Evolutionary conservation across 139 green algal genomes (phyloP).

Genomic region (Desmodesmus armatus): DNA sequence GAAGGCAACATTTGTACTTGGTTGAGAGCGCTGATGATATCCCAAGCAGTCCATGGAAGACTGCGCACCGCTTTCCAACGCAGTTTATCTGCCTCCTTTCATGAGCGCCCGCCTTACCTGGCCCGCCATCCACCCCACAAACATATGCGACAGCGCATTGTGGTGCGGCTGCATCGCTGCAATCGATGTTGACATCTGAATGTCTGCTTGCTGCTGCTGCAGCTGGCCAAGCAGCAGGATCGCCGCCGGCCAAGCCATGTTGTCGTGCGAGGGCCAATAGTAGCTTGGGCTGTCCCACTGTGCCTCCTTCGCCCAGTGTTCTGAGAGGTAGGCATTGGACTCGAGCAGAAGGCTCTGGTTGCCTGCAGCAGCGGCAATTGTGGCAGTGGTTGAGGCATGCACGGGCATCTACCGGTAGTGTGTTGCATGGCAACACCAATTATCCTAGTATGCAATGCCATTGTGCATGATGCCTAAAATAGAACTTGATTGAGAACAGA

Average conservation of each 20-base stretch:
- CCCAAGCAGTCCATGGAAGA: too few relatives aligned
- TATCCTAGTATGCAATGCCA: too few relatives aligned
- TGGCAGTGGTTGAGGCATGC: too few relatives aligned
- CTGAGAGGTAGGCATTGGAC: background rate
- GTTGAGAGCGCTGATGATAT: too few relatives aligned
- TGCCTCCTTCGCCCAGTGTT: constrained; percentile 22
- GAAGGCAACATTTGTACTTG: too few relatives aligned
- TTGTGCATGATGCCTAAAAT: too few relatives aligned
- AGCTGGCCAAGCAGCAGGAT: background rate
- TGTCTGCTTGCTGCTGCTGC: background rate
- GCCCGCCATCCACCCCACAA: background rate
- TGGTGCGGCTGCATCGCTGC: too few relatives aligned
- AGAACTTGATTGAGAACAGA: too few relatives aligned
- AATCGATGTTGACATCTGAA: too few relatives aligned
- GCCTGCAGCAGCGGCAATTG: background rate
- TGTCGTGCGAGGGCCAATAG: constrained; percentile 37
- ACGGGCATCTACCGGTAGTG: too few relatives aligned
- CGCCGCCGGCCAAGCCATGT: constrained; percentile 21
- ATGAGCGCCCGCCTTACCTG: background rate
- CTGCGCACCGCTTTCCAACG: too few relatives aligned
- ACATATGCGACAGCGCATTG: background rate
- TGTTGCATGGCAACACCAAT: too few relatives aligned
- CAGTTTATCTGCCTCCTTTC: background rate
- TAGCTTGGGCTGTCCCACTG: background rate
- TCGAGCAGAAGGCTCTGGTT: background rate